A percentile compares a stretch with the other conserved stretches of the same genome.
Conservation (phyloP, 768 basidiomycete genomes). For the Butyriboletus loyo region DNA sequence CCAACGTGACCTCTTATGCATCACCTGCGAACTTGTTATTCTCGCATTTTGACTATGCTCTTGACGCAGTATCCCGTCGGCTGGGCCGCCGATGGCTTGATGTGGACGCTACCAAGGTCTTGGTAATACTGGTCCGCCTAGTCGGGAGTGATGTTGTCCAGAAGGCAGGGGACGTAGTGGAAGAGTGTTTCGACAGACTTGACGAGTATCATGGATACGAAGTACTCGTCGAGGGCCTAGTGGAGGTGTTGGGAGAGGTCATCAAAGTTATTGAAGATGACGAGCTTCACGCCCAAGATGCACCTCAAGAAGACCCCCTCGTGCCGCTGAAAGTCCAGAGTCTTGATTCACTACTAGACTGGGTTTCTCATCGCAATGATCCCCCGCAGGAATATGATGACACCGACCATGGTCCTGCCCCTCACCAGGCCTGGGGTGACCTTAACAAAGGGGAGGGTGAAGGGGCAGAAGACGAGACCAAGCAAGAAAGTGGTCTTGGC, state of each 20-base stretch:
- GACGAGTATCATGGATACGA: slow-evolving; percentile 96
- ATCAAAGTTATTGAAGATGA: slow-evolving; percentile 71
- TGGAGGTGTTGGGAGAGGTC: slow-evolving; percentile 85
- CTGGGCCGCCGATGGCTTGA: slow-evolving; percentile 81
- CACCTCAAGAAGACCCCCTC: slow-evolving; percentile 18
- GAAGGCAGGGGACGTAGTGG: slow-evolving; percentile 89
- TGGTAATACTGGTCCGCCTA: slow-evolving; percentile 79
- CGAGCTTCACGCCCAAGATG: slow-evolving; percentile 30
- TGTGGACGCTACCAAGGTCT: slow-evolving; percentile 83
- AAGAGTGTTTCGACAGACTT: slow-evolving; percentile 94
- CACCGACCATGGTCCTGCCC: slow-evolving; percentile 57
- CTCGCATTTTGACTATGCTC: slow-evolving; percentile 94
- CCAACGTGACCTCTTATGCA: slow-evolving; percentile 81
- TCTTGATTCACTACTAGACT: slow-evolving; percentile 57
- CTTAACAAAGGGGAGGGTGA: slow-evolving; percentile 24
- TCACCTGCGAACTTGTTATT: slow-evolving; percentile 84
- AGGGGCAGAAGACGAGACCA: slow-evolving; percentile 17
- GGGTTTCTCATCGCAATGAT: slow-evolving; percentile 53
- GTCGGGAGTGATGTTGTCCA: slow-evolving; percentile 86
- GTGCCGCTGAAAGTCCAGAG: slow-evolving; percentile 29
- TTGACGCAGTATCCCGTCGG: slow-evolving; percentile 85
- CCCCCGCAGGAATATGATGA: slow-evolving; percentile 36
- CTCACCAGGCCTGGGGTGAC: slow-evolving; percentile 55
- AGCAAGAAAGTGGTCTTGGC: slow-evolving; percentile 25
- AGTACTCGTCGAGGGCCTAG: slow-evolving; percentile 77